A percentile compares a stretch with the other conserved stretches of the same genome.
Evolutionary conservation across 257 asterid genomes (phyloP).

Genomic region (Solanum paucissectum): DNA sequence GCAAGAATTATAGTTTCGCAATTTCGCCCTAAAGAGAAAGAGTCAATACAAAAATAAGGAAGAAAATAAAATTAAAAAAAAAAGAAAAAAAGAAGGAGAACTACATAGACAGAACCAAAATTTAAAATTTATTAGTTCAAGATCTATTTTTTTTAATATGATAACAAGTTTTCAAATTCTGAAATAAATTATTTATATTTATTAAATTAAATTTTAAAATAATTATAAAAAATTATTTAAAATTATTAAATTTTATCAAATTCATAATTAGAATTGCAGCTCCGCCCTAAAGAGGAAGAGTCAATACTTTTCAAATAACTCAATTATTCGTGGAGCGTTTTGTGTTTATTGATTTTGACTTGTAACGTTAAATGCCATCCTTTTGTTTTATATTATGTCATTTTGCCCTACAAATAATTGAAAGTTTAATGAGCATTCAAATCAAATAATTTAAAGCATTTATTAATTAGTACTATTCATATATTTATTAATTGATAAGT

Average conservation of each 20-base stretch:
- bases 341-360: neutral
- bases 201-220: neutral
- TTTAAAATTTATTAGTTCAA: neutral
- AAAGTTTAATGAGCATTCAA: neutral
- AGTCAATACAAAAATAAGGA: neutral
- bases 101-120: rapidly evolving
- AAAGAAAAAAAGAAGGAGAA: neutral
- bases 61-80: neutral
- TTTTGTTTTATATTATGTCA: neutral
- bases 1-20: neutral
- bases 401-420: neutral
- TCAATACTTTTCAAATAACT: neutral
- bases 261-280: neutral
- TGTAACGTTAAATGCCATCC: neutral
- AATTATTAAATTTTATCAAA: neutral
- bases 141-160: neutral
- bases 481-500: neutral
- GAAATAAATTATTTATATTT: neutral
- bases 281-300: neutral
- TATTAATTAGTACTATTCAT: neutral
- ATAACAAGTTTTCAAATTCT: neutral
- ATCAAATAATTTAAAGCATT: neutral
- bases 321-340: neutral
- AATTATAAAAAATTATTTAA: neutral
- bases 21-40: neutral